phyloP scores from a whole-genome alignment of 2,329 filamentous ascomycete genomes.

The Claviceps lovelessii region DNA sequence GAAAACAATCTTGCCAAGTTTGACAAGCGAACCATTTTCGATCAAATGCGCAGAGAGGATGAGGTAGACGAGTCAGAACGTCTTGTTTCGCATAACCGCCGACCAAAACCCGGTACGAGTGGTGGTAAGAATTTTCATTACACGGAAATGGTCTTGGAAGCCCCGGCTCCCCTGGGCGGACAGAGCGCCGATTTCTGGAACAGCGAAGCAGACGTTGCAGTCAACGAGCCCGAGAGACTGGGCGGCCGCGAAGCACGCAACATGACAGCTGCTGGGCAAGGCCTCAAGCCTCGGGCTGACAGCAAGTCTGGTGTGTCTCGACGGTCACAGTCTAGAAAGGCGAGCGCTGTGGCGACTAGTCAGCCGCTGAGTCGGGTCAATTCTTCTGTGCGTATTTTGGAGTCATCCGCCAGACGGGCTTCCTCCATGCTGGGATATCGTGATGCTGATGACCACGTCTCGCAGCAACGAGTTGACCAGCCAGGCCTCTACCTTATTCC shows the following conservation, averaged over 20 bases:
- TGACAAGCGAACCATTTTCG: slow-evolving; percentile 83
- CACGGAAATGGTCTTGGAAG: slow-evolving; percentile 77
- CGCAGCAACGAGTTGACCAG: slow-evolving; percentile 22
- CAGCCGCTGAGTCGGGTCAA: slow-evolving; percentile 33
- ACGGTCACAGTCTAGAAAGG: slow-evolving; percentile 44
- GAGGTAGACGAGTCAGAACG: slow-evolving; percentile 77
- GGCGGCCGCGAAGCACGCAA: slow-evolving; percentile 38
- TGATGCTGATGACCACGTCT: slow-evolving; percentile 17
- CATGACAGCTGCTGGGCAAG: slow-evolving; percentile 18
- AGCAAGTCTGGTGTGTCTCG: slow-evolving; percentile 34
- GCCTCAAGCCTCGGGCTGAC: slow-evolving; percentile 29
- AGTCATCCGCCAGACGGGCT: slow-evolving; percentile 16
- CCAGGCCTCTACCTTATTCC: slow-evolving; percentile 39
- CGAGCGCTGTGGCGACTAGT: slow-evolving; percentile 28
- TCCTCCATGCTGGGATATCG: slow-evolving; percentile 17
- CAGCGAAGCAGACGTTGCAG: slow-evolving; percentile 55
- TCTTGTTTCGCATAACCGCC: slow-evolving; percentile 78
- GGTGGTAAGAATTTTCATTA: slow-evolving; percentile 85
- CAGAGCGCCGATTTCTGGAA: slow-evolving; percentile 51
- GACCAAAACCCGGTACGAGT: slow-evolving; percentile 51
- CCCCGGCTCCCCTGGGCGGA: slow-evolving; percentile 25
- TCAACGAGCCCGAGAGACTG: slow-evolving; percentile 30
- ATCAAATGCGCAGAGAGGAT: slow-evolving; percentile 81
- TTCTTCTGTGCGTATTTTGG: slow-evolving; percentile 26
- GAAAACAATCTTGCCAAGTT: slow-evolving; percentile 81